Conservation (phyloP, 2,329 filamentous ascomycete genomes). For the Ustulina deusta region DNA sequence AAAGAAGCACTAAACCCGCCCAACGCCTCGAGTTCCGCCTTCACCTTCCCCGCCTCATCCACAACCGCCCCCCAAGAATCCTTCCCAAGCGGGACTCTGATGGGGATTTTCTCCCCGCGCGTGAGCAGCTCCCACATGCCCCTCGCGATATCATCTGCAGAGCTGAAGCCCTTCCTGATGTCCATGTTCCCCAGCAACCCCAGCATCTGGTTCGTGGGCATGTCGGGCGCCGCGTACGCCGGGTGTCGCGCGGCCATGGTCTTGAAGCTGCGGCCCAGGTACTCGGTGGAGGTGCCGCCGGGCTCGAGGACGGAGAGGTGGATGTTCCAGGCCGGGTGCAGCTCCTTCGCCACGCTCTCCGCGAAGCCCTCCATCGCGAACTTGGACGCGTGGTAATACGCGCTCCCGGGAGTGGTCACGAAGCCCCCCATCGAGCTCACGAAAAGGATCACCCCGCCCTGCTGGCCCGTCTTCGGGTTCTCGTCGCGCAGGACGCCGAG, state of each 20-base stretch:
- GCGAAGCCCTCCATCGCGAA: constrained; percentile 45
- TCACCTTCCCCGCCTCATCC: constrained; percentile 48
- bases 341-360: constrained; percentile 40
- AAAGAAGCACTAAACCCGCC: constrained; percentile 49
- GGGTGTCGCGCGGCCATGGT: constrained; percentile 52
- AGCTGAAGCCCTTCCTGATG: constrained; percentile 47
- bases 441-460: constrained; percentile 66
- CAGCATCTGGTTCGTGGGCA: constrained; percentile 45
- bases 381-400: constrained; percentile 45
- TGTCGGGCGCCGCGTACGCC: constrained; percentile 51
- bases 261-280: constrained; percentile 43
- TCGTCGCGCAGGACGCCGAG: constrained; percentile 54
- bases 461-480: constrained; percentile 42
- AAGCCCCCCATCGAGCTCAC: constrained; percentile 65
- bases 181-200: constrained; percentile 46
- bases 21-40: constrained; percentile 42
- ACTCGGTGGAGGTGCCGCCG: constrained; percentile 54
- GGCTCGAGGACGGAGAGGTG: constrained; percentile 58
- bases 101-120: constrained; percentile 52
- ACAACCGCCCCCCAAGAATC: constrained; percentile 53
- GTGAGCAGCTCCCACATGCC: constrained; percentile 53
- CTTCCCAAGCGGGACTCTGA: constrained; percentile 57
- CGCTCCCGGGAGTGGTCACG: constrained; percentile 45
- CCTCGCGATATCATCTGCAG: constrained; percentile 52
- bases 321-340: constrained; percentile 46